Evolutionary conservation across 2,329 filamentous ascomycete species (phyloP).

Genomic region (Tolypocladium tundrense): DNA sequence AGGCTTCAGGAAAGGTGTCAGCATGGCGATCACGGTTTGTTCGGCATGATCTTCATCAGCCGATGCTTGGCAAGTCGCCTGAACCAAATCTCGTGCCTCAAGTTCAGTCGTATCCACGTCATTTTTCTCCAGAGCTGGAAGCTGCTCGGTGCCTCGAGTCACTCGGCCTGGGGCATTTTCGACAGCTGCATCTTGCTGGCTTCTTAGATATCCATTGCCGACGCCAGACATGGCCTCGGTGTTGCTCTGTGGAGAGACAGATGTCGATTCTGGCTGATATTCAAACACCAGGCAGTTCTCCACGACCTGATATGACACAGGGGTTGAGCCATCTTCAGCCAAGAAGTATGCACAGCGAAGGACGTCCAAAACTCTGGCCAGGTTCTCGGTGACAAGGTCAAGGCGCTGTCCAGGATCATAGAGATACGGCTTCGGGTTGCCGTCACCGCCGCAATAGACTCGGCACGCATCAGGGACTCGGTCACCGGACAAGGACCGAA

Average conservation of each 20-base stretch:
- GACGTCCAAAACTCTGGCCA: constrained; percentile 38
- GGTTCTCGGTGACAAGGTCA: constrained; percentile 22
- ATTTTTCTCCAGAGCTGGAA: not conserved
- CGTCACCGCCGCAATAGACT: constrained; percentile 23
- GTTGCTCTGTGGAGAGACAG: not conserved
- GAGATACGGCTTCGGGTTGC: constrained; percentile 28
- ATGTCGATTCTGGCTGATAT: constrained; percentile 11
- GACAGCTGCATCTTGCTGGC: not conserved
- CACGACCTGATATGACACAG: constrained; percentile 21
- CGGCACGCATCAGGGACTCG: constrained; percentile 28
- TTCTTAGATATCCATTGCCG: not conserved
- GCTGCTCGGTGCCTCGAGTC: not conserved
- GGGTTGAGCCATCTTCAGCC: constrained; percentile 28
- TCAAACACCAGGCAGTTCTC: constrained; percentile 22
- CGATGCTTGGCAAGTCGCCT: not conserved
- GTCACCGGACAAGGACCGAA: constrained; percentile 29
- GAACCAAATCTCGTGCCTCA: not conserved
- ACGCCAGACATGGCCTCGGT: not conserved
- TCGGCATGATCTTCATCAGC: constrained; percentile 21
- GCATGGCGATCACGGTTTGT: constrained; percentile 32
- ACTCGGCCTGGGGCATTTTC: not conserved
- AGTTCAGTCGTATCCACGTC: not conserved
- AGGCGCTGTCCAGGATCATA: constrained; percentile 20
- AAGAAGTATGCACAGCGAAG: constrained; percentile 38
- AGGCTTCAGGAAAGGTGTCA: constrained; percentile 38